Percentiles rank a stretch among this genome's conserved stretches.
These are phyloP conservation scores for Blastobotrys parvus DNA, from an alignment of 805 yeast species.

Conservation along the genomic window DNA sequence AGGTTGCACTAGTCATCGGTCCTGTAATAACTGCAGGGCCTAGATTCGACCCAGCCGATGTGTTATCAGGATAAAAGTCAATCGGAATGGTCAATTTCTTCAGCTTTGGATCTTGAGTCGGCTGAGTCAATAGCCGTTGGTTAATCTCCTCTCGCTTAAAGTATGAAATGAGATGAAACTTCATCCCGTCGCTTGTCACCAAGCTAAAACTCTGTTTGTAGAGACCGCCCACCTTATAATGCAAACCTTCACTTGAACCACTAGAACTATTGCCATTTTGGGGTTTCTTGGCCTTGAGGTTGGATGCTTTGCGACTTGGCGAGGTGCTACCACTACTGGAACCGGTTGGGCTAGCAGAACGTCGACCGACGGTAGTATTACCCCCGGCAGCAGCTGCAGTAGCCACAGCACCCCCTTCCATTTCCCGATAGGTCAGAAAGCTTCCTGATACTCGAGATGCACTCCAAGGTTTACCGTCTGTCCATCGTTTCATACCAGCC, in stretches of 20 bases:
- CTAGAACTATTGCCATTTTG: slow-evolving; percentile 1
- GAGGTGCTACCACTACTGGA: not conserved
- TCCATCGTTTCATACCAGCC: slow-evolving; percentile 70
- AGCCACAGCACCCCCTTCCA: slow-evolving; percentile 35
- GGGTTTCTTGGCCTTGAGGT: not conserved
- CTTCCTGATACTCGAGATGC: slow-evolving; percentile 62
- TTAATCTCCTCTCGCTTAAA: slow-evolving; percentile 25
- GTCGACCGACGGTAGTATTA: too few species aligned
- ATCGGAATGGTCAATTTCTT: slow-evolving; percentile 28
- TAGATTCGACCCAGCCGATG: slow-evolving; percentile 14
- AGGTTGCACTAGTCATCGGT: not conserved
- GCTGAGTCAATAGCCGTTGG: slow-evolving; percentile 29
- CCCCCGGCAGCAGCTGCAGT: too few species aligned
- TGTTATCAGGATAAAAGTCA: slow-evolving; percentile 30
- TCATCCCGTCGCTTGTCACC: slow-evolving; percentile 42
- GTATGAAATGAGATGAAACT: slow-evolving; percentile 56
- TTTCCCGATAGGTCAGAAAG: slow-evolving; percentile 55
- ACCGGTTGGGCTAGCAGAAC: not conserved
- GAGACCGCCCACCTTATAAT: slow-evolving; percentile 44
- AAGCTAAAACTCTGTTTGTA: slow-evolving; percentile 58
- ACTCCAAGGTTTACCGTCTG: slow-evolving; percentile 68
- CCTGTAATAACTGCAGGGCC: slow-evolving; percentile 11
- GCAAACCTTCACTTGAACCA: slow-evolving; percentile 15
- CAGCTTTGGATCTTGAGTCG: slow-evolving; percentile 37
- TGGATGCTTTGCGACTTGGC: slow-evolving; percentile 2